phyloP scores from a whole-genome alignment of 345 rosid species.

The Raphanus raphanistrum region DNA sequence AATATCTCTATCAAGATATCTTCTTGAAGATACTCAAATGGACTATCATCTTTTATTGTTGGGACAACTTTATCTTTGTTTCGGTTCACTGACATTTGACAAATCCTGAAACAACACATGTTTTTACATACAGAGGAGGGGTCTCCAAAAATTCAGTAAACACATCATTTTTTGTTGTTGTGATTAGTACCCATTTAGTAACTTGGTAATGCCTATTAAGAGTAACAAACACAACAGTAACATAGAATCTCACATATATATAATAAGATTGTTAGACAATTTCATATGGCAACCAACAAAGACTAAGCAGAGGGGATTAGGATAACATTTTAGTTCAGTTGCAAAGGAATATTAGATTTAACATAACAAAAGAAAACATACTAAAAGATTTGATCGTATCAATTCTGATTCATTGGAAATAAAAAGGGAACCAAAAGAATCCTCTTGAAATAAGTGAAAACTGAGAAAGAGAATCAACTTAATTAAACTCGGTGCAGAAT shows the following conservation, averaged over 20 bases:
- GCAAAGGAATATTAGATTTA: background rate
- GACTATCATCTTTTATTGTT: slow-evolving; percentile 37
- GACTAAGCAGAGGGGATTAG: background rate
- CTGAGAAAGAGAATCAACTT: background rate
- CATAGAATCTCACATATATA: background rate
- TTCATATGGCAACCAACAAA: background rate
- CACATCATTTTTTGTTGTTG: background rate
- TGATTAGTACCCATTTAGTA: background rate
- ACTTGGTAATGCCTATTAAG: background rate
- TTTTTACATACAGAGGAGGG: background rate
- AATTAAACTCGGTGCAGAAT: background rate
- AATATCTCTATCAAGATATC: slow-evolving; percentile 82
- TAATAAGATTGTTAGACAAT: background rate
- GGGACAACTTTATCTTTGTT: slow-evolving; percentile 27
- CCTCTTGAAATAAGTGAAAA: background rate
- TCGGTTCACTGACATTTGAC: slow-evolving; percentile 46
- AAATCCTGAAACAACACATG: slow-evolving; percentile 46
- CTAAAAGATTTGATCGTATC: background rate
- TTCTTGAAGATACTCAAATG: slow-evolving; percentile 67
- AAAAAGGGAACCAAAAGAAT: background rate
- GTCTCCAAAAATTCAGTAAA: background rate
- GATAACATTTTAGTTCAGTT: background rate
- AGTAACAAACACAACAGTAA: background rate
- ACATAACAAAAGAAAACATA: background rate
- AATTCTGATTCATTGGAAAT: background rate